A percentile compares a stretch with the other conserved stretches of the same genome.
phyloP scores from a whole-genome alignment of 1,284 basidiomycete genomes.

The Cryptococcus deneoformans region DNA sequence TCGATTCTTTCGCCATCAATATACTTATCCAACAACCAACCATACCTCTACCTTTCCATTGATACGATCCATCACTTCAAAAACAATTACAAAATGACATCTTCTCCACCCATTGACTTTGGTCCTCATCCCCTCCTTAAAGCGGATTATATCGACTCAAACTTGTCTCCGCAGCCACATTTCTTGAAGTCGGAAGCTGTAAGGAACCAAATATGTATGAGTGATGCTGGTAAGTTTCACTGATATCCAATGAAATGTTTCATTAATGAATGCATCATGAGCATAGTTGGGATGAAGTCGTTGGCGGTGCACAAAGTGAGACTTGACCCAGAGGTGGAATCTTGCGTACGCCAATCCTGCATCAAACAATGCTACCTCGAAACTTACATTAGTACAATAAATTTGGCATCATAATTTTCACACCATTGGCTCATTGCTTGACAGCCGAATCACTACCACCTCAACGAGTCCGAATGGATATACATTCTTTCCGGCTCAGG shows the following conservation, averaged over 20 bases:
- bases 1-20: no score
- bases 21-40: no score
- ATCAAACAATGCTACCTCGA: not conserved
- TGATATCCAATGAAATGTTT: not conserved
- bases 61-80: no score
- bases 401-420: constrained; percentile 10
- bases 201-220: constrained; percentile 16
- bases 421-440: constrained; percentile 14
- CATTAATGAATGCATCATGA: not conserved
- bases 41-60: no score
- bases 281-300: constrained; percentile 15
- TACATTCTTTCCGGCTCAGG: constrained; percentile 23
- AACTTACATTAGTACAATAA: not conserved
- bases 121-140: constrained; percentile 18
- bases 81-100: not conserved
- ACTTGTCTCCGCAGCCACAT: constrained; percentile 16
- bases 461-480: constrained; percentile 26
- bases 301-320: constrained; percentile 25
- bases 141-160: constrained; percentile 19
- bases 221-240: constrained; percentile 22
- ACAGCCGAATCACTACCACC: constrained; percentile 27
- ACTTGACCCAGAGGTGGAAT: constrained; percentile 19
- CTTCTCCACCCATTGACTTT: not conserved
- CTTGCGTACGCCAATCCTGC: constrained; percentile 13
- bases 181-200: constrained; percentile 17